Conservation (phyloP, 2,329 filamentous ascomycete species). For the Xylariaceae sp. region DNA sequence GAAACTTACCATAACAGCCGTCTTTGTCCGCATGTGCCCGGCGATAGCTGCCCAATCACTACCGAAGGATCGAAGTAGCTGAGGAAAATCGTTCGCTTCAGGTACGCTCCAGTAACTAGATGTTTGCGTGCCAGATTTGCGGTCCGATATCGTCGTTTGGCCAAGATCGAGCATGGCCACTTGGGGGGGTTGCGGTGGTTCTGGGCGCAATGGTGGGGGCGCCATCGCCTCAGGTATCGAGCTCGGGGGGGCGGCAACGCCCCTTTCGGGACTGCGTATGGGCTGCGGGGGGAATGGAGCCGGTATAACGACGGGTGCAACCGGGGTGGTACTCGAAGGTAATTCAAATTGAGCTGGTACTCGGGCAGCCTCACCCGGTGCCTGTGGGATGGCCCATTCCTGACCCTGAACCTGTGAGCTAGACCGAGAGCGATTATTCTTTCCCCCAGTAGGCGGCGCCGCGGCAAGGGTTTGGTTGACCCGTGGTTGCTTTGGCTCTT, state of each 20-base stretch:
- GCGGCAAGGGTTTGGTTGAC: conserved; percentile 50
- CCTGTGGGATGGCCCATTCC: conserved; percentile 43
- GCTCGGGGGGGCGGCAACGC: conserved; percentile 31
- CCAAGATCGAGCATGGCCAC: conserved; percentile 55
- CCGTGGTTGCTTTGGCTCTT: conserved; percentile 44
- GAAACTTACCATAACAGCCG: conserved; percentile 74
- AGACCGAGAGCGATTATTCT: conserved; percentile 56
- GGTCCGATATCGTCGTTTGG: conserved; percentile 48
- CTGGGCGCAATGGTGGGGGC: conserved; percentile 58
- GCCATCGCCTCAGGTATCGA: conserved; percentile 58
- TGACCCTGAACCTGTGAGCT: conserved; percentile 53
- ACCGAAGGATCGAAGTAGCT: conserved; percentile 72
- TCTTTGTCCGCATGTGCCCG: conserved; percentile 80
- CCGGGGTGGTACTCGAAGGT: conserved; percentile 45
- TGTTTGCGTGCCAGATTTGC: conserved; percentile 59
- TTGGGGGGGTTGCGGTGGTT: conserved; percentile 53
- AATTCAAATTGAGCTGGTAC: conserved; percentile 49
- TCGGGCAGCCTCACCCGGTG: conserved; percentile 44
- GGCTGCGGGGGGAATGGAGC: conserved; percentile 32
- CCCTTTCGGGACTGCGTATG: conserved; percentile 33
- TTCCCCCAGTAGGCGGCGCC: conserved; percentile 45
- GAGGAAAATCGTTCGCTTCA: conserved; percentile 76
- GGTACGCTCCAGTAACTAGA: conserved; percentile 89
- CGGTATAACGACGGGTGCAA: conserved; percentile 43
- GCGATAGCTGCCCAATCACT: conserved; percentile 79